Evolutionary conservation across 1,284 basidiomycete species (phyloP).

Genomic region (Apiotrichum gamsii): DNA sequence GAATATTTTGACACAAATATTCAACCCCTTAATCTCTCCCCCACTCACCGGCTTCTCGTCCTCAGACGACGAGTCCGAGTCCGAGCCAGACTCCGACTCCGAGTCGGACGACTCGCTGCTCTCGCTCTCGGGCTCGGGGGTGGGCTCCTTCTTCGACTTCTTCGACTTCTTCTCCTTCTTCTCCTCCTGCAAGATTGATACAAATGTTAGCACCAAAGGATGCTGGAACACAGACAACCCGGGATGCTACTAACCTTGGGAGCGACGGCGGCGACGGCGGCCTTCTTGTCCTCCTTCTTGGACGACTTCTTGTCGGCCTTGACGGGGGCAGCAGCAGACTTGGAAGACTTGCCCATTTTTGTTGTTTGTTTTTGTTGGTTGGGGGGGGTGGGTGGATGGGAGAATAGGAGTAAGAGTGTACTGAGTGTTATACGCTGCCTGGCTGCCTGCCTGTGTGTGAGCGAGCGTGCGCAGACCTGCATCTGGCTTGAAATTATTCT

Average conservation of each 20-base stretch:
- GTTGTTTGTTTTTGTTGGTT: not conserved
- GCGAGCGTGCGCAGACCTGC: no score
- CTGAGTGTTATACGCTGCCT: no score
- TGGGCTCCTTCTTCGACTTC: conserved; percentile 47
- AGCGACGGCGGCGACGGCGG: conserved; percentile 5
- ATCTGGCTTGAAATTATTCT: no score
- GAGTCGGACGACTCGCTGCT: conserved; percentile 26
- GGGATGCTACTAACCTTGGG: conserved; percentile 13
- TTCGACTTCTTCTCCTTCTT: conserved; percentile 39
- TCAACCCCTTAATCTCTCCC: not conserved
- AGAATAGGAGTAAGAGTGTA: no score
- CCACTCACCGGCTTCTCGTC: conserved; percentile 13
- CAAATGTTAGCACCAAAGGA: not conserved
- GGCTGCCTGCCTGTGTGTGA: no score
- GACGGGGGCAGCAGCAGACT: conserved; percentile 9
- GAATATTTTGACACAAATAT: not conserved
- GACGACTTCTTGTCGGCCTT: conserved; percentile 29
- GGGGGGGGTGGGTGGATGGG: not conserved
- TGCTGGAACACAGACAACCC: not conserved
- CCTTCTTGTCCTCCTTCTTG: conserved; percentile 15
- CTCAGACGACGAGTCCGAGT: conserved; percentile 7
- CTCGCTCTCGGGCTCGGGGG: conserved; percentile 30
- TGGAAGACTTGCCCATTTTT: conserved; percentile 21
- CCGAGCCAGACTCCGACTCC: conserved; percentile 16
- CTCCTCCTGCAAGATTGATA: conserved; percentile 2